Percentiles rank a stretch among this genome's conserved stretches.
Evolutionary conservation across 2,329 filamentous ascomycete species (phyloP).

Genomic region (Phyllosticta capitalensis): DNA sequence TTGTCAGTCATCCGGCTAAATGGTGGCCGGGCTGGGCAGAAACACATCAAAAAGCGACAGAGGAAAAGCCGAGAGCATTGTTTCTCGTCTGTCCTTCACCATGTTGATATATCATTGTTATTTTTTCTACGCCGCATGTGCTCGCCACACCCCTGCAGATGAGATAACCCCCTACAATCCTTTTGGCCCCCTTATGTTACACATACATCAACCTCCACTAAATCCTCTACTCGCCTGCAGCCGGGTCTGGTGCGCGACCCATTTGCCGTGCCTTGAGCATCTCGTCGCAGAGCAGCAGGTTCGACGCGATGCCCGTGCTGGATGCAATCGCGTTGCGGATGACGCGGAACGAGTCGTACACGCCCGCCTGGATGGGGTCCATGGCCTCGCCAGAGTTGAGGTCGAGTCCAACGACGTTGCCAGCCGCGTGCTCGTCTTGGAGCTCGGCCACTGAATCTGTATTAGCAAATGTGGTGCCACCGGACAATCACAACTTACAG

Average conservation of each 20-base stretch:
- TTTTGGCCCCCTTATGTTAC: background rate
- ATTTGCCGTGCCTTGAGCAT: constrained; percentile 97
- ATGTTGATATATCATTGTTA: too few relatives aligned
- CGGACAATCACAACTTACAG: constrained; percentile 46
- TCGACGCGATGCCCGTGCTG: constrained; percentile 88
- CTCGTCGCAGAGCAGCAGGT: constrained; percentile 91
- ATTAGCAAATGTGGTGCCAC: background rate
- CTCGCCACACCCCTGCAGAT: background rate
- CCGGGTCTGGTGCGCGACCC: constrained; percentile 34
- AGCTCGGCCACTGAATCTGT: constrained; percentile 60
- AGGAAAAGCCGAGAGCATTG: too few relatives aligned
- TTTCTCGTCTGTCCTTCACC: too few relatives aligned
- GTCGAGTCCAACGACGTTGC: constrained; percentile 78
- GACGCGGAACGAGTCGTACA: constrained; percentile 94
- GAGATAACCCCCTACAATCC: background rate
- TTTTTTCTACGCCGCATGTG: background rate
- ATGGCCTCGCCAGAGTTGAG: constrained; percentile 82
- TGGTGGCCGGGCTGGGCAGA: background rate
- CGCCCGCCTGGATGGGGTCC: constrained; percentile 85
- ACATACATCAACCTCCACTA: constrained; percentile 1
- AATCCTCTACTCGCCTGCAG: constrained; percentile 13
- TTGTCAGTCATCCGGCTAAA: background rate
- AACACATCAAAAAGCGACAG: background rate
- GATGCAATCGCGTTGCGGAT: constrained; percentile 89
- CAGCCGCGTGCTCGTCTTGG: constrained; percentile 76